Evolutionary conservation across 2,329 filamentous ascomycete genomes (phyloP).

Genomic region (Hymenotorrendiella dingleyae): DNA sequence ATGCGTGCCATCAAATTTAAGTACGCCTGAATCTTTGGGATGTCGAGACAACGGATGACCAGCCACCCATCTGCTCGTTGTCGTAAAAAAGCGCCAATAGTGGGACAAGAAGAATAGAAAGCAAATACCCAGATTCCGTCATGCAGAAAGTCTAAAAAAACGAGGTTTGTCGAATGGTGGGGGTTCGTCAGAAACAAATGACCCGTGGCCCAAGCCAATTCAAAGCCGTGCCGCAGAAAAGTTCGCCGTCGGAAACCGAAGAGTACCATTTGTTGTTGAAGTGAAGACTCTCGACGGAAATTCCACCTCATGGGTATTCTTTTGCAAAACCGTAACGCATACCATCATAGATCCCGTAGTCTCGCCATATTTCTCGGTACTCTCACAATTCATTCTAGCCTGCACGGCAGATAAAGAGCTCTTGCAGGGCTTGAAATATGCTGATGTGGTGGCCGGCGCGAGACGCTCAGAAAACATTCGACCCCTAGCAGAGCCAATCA

Average conservation of each 20-base stretch:
- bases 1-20: slow-evolving; percentile 29
- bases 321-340: slow-evolving; percentile 30
- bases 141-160: slow-evolving; percentile 32
- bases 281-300: slow-evolving; percentile 11
- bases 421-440: slow-evolving; percentile 27
- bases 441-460: slow-evolving; percentile 22
- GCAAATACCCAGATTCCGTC: slow-evolving; percentile 26
- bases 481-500: slow-evolving; percentile 23
- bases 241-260: slow-evolving; percentile 17
- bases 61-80: slow-evolving; percentile 28
- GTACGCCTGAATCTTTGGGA: slow-evolving; percentile 31
- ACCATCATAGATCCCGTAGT: slow-evolving; percentile 28
- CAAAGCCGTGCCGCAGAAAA: slow-evolving; percentile 18
- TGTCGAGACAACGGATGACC: slow-evolving; percentile 29
- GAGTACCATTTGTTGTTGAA: slow-evolving; percentile 18
- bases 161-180: slow-evolving; percentile 22
- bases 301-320: slow-evolving; percentile 26
- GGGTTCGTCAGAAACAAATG: slow-evolving; percentile 21
- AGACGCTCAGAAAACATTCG: slow-evolving; percentile 25
- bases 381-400: slow-evolving; percentile 27
- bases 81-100: slow-evolving; percentile 24
- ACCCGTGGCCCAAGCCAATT: slow-evolving; percentile 17
- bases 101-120: slow-evolving; percentile 31
- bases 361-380: slow-evolving; percentile 25
- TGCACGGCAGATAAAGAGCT: slow-evolving; percentile 23